These are phyloP conservation scores for Coprinopsis cinerea DNA, from an alignment of 768 basidiomycete genomes.

Conservation along the genomic window DNA sequence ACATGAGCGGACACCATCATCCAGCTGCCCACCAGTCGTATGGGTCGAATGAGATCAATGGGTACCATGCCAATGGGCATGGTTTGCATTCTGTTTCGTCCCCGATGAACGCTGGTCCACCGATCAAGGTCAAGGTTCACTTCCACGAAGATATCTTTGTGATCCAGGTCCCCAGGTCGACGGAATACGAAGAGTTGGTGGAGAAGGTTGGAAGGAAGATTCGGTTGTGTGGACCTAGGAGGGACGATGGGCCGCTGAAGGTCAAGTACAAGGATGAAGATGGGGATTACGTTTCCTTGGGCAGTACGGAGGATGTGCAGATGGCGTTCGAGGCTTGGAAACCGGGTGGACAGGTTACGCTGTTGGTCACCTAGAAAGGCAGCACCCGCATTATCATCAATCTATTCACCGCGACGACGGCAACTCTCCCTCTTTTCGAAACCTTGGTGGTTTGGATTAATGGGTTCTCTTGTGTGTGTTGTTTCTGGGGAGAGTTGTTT, in stretches of 20 bases:
- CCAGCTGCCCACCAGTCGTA: background rate
- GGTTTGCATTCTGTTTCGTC: no score
- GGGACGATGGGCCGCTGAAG: conserved; percentile 74
- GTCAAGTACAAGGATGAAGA: conserved; percentile 92
- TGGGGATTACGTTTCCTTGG: conserved; percentile 82
- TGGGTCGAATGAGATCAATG: background rate
- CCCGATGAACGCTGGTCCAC: conserved; percentile 18
- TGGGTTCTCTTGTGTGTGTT: no score
- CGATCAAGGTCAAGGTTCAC: conserved; percentile 90
- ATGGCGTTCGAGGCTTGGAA: conserved; percentile 87
- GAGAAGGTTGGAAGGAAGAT: conserved; percentile 93
- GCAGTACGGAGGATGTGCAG: conserved; percentile 88
- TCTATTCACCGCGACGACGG: background rate
- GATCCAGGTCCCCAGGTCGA: conserved; percentile 77
- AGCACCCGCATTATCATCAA: background rate
- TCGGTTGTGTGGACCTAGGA: conserved; percentile 76
- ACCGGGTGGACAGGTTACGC: conserved; percentile 74
- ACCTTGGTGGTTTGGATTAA: background rate
- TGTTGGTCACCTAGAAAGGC: conserved; percentile 65
- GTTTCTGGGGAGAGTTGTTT: no score
- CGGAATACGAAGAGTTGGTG: conserved; percentile 78
- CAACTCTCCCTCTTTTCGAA: background rate
- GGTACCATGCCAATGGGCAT: background rate
- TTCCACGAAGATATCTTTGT: conserved; percentile 95
- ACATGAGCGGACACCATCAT: conserved; percentile 18